Conservation (phyloP, 371 early-diverging fungal species). For the Saksenaea oblongispora region DNA sequence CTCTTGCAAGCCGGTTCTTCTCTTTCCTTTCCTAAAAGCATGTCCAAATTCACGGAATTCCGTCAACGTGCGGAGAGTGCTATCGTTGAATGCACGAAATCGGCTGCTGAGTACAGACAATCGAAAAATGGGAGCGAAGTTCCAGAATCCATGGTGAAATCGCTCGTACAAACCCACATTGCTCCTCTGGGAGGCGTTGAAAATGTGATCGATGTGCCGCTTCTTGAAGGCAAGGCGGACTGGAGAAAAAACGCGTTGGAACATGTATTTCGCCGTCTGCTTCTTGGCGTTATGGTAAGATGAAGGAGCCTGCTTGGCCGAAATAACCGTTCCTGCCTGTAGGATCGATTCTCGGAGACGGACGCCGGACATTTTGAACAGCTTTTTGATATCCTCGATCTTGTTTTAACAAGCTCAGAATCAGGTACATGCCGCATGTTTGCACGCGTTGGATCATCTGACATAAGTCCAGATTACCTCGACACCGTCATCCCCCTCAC, state of each 20-base stretch:
- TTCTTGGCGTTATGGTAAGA: conserved; percentile 34
- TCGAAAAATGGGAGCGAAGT: conserved; percentile 1
- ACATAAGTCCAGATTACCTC: conserved; percentile 21
- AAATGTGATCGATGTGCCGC: conserved; percentile 7
- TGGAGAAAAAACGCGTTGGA: conserved; percentile 48
- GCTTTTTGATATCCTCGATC: conserved; percentile 38
- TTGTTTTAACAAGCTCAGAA: conserved; percentile 38
- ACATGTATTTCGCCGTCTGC: conserved; percentile 27
- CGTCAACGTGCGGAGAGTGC: conserved; percentile 14
- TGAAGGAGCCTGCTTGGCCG: not conserved
- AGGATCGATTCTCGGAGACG: conserved; percentile 20
- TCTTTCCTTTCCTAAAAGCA: conserved; percentile 5
- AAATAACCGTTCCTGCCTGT: not conserved
- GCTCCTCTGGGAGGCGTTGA: conserved; percentile 24
- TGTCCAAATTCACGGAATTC: conserved; percentile 26
- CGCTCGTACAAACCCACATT: conserved; percentile 18
- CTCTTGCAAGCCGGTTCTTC: too few species aligned
- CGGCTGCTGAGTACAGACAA: conserved; percentile 7
- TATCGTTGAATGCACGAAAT: conserved; percentile 11
- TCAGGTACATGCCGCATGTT: conserved; percentile 12
- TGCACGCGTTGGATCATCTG: not conserved
- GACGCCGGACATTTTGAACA: conserved; percentile 20
- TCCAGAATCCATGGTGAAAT: conserved; percentile 16
- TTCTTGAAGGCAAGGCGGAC: conserved; percentile 26
- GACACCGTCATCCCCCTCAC: conserved; percentile 55